These are phyloP conservation scores for Phytophthora cryptogea DNA, from an alignment of 352 stramenopile species.

Conservation along the genomic window DNA sequence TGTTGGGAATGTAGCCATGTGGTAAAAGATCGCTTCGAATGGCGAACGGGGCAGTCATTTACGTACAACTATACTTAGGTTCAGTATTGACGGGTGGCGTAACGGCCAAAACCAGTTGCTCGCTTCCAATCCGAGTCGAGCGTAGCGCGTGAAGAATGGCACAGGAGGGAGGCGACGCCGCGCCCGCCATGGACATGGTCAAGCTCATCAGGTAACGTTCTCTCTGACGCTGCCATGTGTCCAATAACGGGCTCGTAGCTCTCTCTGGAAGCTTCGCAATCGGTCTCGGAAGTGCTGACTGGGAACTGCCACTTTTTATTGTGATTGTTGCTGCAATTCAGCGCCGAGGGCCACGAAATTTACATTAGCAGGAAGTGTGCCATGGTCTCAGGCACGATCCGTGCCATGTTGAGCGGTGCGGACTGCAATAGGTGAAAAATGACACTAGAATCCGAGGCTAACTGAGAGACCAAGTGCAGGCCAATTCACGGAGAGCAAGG, in stretches of 20 bases:
- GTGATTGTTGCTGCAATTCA: conserved; percentile 34
- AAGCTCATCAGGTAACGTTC: conserved; percentile 75
- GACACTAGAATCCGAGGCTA: conserved; percentile 2
- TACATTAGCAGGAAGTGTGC: conserved; percentile 94
- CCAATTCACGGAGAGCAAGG: conserved; percentile 93
- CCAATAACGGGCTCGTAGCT: neutral
- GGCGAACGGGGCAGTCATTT: conserved; percentile 7
- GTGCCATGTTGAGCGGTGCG: conserved; percentile 95
- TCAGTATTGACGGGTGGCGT: conserved; percentile 10
- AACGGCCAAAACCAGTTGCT: conserved; percentile 5
- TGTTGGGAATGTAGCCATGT: conserved; percentile 5
- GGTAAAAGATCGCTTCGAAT: conserved; percentile 5
- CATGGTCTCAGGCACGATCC: conserved; percentile 96
- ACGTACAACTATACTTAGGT: conserved; percentile 4
- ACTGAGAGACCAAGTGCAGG: conserved; percentile 40
- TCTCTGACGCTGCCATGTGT: neutral
- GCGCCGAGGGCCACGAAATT: conserved; percentile 95
- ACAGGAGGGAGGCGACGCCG: conserved; percentile 47
- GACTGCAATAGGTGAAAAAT: conserved; percentile 22
- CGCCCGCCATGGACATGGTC: conserved; percentile 65
- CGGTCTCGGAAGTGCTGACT: conserved; percentile 5
- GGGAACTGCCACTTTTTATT: conserved; percentile 3
- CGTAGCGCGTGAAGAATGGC: conserved; percentile 41
- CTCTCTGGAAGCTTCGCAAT: conserved; percentile 2
- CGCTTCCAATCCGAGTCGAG: neutral